phyloP scores from a whole-genome alignment of 2,329 filamentous ascomycete species.

The Knufia petricola region DNA sequence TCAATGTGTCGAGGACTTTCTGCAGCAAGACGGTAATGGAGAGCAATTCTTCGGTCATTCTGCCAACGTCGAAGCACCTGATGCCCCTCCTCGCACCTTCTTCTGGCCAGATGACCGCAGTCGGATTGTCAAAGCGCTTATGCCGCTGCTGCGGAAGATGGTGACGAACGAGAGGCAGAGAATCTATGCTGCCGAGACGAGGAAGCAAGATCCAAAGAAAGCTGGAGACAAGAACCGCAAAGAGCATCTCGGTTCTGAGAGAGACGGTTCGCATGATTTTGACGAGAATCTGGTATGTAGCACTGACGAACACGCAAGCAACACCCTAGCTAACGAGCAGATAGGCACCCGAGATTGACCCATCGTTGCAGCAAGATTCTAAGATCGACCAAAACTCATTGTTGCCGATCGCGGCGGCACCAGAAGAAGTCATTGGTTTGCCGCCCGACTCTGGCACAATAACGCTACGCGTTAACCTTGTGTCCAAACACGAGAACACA shows the following conservation, averaged over 20 bases:
- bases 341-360: slow-evolving; percentile 12
- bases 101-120: slow-evolving; percentile 48
- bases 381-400: background rate
- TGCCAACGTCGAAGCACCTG: slow-evolving; percentile 22
- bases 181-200: slow-evolving; percentile 47
- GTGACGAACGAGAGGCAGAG: slow-evolving; percentile 52
- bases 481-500: slow-evolving; percentile 17
- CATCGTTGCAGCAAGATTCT: slow-evolving; percentile 11
- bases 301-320: background rate
- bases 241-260: background rate
- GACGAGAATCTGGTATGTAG: slow-evolving; percentile 8
- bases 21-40: slow-evolving; percentile 42
- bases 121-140: slow-evolving; percentile 48
- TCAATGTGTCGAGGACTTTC: slow-evolving; percentile 47
- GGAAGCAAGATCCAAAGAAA: slow-evolving; percentile 35
- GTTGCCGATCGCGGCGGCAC: background rate
- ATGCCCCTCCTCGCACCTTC: slow-evolving; percentile 37
- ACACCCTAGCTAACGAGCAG: background rate
- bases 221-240: slow-evolving; percentile 2
- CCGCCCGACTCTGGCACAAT: slow-evolving; percentile 8
- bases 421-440: background rate
- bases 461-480: slow-evolving; percentile 20
- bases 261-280: slow-evolving; percentile 3
- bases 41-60: slow-evolving; percentile 40
- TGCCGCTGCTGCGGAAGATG: slow-evolving; percentile 48